phyloP scores from a whole-genome alignment of 345 rosid genomes.

The Triadica sebifera region DNA sequence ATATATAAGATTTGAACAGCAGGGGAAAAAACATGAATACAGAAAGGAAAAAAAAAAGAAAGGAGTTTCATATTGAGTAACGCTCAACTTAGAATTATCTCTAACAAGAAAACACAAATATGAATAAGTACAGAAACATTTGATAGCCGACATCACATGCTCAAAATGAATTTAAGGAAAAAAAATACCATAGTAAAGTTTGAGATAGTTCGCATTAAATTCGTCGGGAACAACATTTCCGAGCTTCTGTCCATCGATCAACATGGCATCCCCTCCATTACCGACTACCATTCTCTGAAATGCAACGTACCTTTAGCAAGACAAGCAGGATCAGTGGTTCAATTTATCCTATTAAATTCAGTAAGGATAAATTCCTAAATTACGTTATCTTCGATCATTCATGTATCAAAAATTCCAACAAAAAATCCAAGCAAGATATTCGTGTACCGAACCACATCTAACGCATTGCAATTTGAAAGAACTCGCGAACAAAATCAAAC shows the following conservation, averaged over 20 bases:
- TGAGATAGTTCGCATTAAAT: constrained; percentile 58
- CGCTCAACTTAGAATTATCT: background rate
- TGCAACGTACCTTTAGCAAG: background rate
- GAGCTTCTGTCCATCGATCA: constrained; percentile 44
- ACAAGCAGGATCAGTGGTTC: background rate
- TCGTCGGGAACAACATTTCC: constrained; percentile 37
- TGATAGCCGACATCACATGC: background rate
- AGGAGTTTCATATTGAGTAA: background rate
- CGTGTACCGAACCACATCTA: background rate
- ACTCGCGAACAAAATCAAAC: no score
- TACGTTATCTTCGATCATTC: background rate
- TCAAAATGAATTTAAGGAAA: background rate
- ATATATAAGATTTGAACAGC: background rate
- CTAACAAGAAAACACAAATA: background rate
- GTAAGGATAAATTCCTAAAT: no score
- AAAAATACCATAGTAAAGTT: constrained; percentile 63
- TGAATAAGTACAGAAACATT: background rate
- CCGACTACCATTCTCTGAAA: constrained; percentile 27
- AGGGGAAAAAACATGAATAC: background rate
- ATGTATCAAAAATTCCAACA: background rate
- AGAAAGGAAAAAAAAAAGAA: no score
- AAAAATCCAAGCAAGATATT: background rate
- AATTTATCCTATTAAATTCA: no score
- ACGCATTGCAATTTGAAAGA: background rate
- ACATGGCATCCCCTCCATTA: constrained; percentile 50